Evolutionary conservation across 331 rosid genomes (phyloP), one percentile per base, ranked within the genome.

Genomic region (Acacia concinna): DNA sequence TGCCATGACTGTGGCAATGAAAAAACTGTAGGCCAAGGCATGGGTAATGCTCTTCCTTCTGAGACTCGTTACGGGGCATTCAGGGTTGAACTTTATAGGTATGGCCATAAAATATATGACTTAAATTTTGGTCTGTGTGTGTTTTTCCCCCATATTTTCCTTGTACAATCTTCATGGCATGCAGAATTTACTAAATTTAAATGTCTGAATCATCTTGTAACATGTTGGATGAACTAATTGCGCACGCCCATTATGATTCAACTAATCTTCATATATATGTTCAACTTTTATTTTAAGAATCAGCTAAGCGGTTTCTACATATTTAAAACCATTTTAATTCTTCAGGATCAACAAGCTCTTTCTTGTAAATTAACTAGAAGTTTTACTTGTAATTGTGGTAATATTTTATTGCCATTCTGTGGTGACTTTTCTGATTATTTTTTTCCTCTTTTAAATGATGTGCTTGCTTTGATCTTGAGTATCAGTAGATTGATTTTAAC

Each of bases 81-180:
- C 65, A 86, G 81, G 72, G 98, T 92, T 70, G 98, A 95, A 81
- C 83, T 84, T 21, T 90, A 84, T 79, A 37, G 94, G 98, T 92
- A 91, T 27, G 87, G 68, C 34, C 35, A 72, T 25, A 54, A 68
- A 81, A 81, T 77, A n/a, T 70, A 35, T 66, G 30, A 46, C 69
- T 77, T 77, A 68, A 35, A 75, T 80, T 57, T 34, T 46, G 64
- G 43, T 77, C n/a, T n/a, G 38, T 59, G 47, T 38, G 35, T 75
- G 73, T 66, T 46, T 23, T 9, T 17, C 51, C 28, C 28, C 51
- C 28, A 13, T n/a, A n/a, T 68, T 76, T 40, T 59, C 51, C 62
- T 46, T 64, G 38, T 49, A 52, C 41, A 35, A 23, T n/a, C 69
- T 74, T 64, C 64, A 73, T 28, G 15, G 65, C 77, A 66, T 43